These are phyloP conservation scores for Debaryomyces psychrophilus DNA, from an alignment of 1,139 yeast species.

Conservation along the genomic window DNA sequence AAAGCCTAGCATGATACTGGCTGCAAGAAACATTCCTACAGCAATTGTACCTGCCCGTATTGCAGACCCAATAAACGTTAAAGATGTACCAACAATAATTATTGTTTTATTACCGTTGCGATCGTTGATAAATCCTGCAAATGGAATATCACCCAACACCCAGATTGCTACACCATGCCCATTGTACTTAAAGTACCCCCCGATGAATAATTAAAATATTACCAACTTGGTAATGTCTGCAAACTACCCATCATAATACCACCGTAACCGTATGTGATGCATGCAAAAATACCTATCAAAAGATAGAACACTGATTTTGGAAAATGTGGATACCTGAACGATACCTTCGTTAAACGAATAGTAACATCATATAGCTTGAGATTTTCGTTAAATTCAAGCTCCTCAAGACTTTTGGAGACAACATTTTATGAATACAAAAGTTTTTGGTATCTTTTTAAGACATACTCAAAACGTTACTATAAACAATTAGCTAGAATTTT, in stretches of 20 bases:
- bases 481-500: too few relatives aligned
- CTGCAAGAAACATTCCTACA: constrained; percentile 39
- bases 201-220: not conserved
- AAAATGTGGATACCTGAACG: constrained; percentile 36
- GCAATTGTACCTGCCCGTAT: constrained; percentile 39
- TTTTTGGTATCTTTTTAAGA: not conserved
- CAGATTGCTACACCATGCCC: not conserved
- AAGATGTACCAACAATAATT: constrained; percentile 40
- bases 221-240: constrained; percentile 36
- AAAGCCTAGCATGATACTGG: constrained; percentile 41
- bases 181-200: not conserved
- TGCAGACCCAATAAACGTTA: constrained; percentile 37
- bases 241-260: constrained; percentile 55
- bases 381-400: not conserved
- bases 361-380: constrained; percentile 3
- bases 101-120: constrained; percentile 15
- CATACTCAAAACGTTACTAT: too few relatives aligned
- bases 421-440: not conserved
- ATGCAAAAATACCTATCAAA: constrained; percentile 14
- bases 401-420: not conserved
- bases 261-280: constrained; percentile 53
- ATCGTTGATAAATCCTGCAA: not conserved
- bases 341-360: constrained; percentile 9
- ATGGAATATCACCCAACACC: not conserved
- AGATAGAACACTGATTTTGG: constrained; percentile 31